Base-by-base conservation (phyloP, 805 yeast genomes). In the Pichia nanzhaoensis region DNA sequence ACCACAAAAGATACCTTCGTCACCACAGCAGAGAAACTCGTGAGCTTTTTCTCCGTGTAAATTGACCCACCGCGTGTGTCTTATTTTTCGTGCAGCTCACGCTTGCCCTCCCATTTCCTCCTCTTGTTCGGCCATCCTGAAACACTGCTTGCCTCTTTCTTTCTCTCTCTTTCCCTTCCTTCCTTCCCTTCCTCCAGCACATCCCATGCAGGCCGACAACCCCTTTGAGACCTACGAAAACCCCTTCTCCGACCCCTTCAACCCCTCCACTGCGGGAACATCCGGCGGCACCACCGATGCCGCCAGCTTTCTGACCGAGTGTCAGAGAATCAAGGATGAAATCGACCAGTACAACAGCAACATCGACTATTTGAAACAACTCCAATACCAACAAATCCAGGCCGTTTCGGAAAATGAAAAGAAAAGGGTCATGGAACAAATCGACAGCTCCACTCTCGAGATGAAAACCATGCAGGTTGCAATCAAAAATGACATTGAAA, bases 401-500 rank as follows among this genome's bases (percentile, higher is more conserved):
- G 18, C 35, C 3, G 50, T 38, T 8, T 33, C 41, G 33, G 50
- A 46, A 38, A 24, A 28, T n/a, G 45, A 42, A 16, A 46, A 46
- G 30, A 35, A 41, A 28, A 12, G 40, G 8, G 28, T 27, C 8
- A 21, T 46, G 18, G 6, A 41, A 42, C 18, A 49, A 47, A 21
- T 30, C 41, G 31, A 44, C 44, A 10, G 42, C 32, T 22, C 43
- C 41, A 44, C 46, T 45, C 8, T 54, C 48, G 36, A 46, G 45
- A 39, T 46, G 28, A 45, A 47, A 22, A 38, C 46, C 3, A 34
- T 42, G 22, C 47, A 46, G 19, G 19, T 16, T 5, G 20, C 33
- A 12, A 76, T 90, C 60, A 87, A 85, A 66, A 57, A 67, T 47
- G 72, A 84, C 55, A 84, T 90, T 63, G 85, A 85, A 61, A 66